Evolutionary conservation across 2,329 filamentous ascomycete genomes (phyloP).

Genomic region (Ilyonectria destructans): DNA sequence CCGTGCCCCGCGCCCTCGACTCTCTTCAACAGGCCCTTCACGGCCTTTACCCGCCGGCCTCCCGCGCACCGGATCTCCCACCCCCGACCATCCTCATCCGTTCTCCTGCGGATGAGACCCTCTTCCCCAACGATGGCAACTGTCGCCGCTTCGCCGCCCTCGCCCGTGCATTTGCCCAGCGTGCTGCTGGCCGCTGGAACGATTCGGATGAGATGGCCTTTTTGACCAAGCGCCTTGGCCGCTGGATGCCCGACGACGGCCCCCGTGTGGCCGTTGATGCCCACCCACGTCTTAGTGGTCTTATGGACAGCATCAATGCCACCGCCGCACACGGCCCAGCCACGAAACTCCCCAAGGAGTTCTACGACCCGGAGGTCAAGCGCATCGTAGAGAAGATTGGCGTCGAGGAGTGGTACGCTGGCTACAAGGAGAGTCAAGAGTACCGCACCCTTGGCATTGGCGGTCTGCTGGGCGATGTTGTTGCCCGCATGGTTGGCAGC

Average conservation of each 20-base stretch:
- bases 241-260: conserved; percentile 85
- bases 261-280: conserved; percentile 85
- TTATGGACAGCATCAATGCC: conserved; percentile 95
- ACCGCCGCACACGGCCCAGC: conserved; percentile 84
- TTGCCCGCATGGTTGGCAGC: conserved; percentile 80
- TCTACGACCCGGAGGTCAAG: conserved; percentile 84
- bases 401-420: conserved; percentile 93
- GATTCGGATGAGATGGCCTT: conserved; percentile 86
- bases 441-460: conserved; percentile 94
- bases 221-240: conserved; percentile 82
- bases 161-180: conserved; percentile 79
- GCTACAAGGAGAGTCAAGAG: conserved; percentile 87
- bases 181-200: conserved; percentile 83
- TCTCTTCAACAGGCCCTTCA: conserved; percentile 83
- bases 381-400: conserved; percentile 82
- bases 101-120: conserved; percentile 79
- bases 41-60: conserved; percentile 78
- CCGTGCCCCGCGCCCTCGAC: conserved; percentile 83
- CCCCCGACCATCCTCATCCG: conserved; percentile 78
- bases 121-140: conserved; percentile 84
- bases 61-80: conserved; percentile 65
- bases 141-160: conserved; percentile 82
- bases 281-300: conserved; percentile 86
- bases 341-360: conserved; percentile 85
- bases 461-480: conserved; percentile 85